Evolutionary conservation across 129 eudicot genomes (phyloP), one percentile per base, ranked within the genome.

Genomic region (Flaveria linearis): DNA sequence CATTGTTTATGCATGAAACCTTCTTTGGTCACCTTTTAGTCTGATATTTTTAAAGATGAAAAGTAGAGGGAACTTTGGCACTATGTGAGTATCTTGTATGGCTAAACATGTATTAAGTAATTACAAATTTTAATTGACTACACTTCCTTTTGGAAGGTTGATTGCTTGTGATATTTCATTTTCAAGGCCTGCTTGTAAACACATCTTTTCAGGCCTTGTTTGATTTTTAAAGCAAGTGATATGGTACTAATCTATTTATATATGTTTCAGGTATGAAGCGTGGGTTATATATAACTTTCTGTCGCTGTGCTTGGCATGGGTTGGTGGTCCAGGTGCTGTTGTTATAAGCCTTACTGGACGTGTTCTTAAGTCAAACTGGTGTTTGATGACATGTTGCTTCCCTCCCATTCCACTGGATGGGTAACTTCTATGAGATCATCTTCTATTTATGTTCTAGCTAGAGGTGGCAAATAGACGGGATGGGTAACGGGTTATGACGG

Each of bases 321-420:
- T 92, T 5, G 97, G 97, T 76, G 97, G 97, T 58, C 97, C 97
- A 3, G 97, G 97, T 45, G 89, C 97, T 73, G 93, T 89, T 76
- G 96, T 92, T 58, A 30, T 92, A 76, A 89, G 85, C 75, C 87
- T 92, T 16, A 67, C 76, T 23, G 97, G 97, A 5, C 92, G 96
- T 17, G 76, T 81, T 83, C 81, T 92, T 58, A 88, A 86, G 86
- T 89, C 93, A 70, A 89, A 87, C 49, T 86, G 96, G 89, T 86
- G 93, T 77, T 74, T 92, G 55, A 92, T 89, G 97, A 89, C 97
- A 23, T 89, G 97, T 71, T 92, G 96, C 87, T 87, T 89, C 75
- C 93, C 90, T 78, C 93, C 96, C 17, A 80, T 92, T 73, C 86
- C 93, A 76, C 83, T 92, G 60, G 97, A 92, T 77, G 97, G 97